Percentiles rank a stretch among this genome's conserved stretches.
phyloP scores from a whole-genome alignment of 2,329 filamentous ascomycete genomes.

The Cladosporium oxysporum region DNA sequence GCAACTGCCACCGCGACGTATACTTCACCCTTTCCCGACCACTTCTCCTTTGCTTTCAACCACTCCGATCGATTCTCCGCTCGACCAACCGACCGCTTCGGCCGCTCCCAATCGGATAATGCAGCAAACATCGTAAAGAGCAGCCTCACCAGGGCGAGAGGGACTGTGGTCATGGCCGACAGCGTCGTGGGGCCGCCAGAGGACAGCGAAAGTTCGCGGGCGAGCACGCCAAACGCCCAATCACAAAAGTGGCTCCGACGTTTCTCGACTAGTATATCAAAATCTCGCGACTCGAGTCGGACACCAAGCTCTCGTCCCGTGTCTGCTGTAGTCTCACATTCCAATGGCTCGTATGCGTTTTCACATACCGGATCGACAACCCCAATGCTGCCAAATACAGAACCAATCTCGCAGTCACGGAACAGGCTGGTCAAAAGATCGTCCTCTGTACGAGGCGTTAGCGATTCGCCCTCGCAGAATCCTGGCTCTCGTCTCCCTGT shows the following conservation, averaged over 20 bases:
- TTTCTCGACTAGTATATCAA: constrained; percentile 53
- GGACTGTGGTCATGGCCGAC: constrained; percentile 10
- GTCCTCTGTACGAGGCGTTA: constrained; percentile 56
- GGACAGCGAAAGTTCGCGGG: constrained; percentile 21
- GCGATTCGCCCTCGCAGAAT: constrained; percentile 49
- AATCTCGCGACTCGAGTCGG: constrained; percentile 37
- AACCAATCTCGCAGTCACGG: constrained; percentile 51
- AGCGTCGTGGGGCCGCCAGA: constrained; percentile 14
- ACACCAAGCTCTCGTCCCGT: constrained; percentile 66
- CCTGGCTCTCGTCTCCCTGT: constrained; percentile 63
- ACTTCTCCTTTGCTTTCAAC: constrained; percentile 23
- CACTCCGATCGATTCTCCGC: constrained; percentile 17
- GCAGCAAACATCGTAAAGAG: constrained; percentile 16
- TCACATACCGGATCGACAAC: constrained; percentile 58
- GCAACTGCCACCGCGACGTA: constrained; percentile 26
- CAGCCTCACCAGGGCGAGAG: constrained; percentile 14
- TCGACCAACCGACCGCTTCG: constrained; percentile 11
- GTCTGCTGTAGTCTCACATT: constrained; percentile 65
- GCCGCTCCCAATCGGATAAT: constrained; percentile 19
- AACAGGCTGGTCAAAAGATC: constrained; percentile 80
- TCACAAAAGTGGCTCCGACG: constrained; percentile 64
- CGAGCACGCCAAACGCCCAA: constrained; percentile 24
- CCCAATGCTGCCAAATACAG: constrained; percentile 58
- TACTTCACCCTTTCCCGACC: constrained; percentile 21
- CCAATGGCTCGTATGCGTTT: constrained; percentile 56